These are phyloP conservation scores for Scytalidium sp. DNA, from an alignment of 2,329 filamentous ascomycete species.

Conservation along the genomic window DNA sequence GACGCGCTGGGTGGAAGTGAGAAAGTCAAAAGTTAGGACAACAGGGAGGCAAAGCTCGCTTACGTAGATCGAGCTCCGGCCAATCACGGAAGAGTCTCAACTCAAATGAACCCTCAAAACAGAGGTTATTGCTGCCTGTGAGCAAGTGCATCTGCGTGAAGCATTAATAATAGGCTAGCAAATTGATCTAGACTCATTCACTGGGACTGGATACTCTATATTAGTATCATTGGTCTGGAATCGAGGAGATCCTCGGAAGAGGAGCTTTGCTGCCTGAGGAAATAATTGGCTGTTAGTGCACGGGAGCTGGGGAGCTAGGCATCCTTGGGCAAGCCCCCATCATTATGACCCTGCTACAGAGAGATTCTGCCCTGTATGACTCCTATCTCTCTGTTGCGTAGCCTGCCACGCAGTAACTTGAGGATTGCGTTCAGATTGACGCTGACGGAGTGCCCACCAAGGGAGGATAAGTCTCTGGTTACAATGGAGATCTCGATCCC, in stretches of 20 bases:
- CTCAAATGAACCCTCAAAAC: background rate
- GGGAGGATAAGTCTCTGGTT: too few relatives aligned
- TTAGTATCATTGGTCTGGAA: background rate
- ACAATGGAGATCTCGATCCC: too few relatives aligned
- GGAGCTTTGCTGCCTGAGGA: conserved; percentile 16
- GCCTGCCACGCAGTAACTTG: too few relatives aligned
- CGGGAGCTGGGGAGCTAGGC: background rate
- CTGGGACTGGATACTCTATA: background rate
- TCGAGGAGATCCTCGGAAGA: background rate
- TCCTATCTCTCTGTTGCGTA: too few relatives aligned
- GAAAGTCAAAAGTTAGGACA: background rate
- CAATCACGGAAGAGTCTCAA: background rate
- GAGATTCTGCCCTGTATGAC: background rate
- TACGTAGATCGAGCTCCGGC: background rate
- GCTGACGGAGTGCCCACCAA: too few relatives aligned
- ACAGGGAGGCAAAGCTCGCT: background rate
- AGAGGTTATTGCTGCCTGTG: background rate
- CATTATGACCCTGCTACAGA: too few relatives aligned
- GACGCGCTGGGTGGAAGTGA: background rate
- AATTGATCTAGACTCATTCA: background rate
- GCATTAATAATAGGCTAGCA: background rate
- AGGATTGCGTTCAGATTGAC: too few relatives aligned
- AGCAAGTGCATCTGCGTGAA: background rate
- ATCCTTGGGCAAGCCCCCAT: too few relatives aligned
- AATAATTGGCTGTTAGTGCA: conserved; percentile 35